These are phyloP conservation scores for Zymoseptoria pseudotritici DNA, from an alignment of 2,329 filamentous ascomycete species.

Conservation along the genomic window DNA sequence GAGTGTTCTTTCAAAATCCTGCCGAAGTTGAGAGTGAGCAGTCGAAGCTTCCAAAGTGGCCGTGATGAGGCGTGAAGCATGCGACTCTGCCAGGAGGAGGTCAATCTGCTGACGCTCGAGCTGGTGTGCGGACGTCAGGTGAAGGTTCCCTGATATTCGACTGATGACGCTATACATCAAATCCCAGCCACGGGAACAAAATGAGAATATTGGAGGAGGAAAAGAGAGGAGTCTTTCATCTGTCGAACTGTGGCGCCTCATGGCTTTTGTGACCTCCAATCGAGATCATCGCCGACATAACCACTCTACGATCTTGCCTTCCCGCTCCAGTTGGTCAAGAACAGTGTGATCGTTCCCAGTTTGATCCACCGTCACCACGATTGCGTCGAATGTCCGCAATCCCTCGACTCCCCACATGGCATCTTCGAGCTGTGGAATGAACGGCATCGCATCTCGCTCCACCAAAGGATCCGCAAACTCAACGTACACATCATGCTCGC, in stretches of 20 bases:
- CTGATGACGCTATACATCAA: neutral
- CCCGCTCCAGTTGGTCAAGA: neutral
- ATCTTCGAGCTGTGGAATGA: neutral
- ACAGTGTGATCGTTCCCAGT: neutral
- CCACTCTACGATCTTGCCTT: constrained; percentile 1
- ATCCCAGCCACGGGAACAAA: neutral
- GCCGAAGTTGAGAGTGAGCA: neutral
- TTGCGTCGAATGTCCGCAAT: constrained; percentile 1
- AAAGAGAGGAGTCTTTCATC: neutral
- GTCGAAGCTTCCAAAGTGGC: neutral
- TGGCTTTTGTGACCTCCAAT: neutral
- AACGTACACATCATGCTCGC: constrained; percentile 2
- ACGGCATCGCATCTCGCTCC: neutral
- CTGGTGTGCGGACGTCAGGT: neutral
- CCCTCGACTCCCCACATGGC: neutral
- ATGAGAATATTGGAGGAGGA: neutral
- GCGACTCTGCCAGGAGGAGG: neutral
- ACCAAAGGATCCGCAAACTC: constrained; percentile 6
- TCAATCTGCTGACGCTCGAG: neutral
- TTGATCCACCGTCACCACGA: constrained; percentile 4
- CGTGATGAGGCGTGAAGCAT: neutral
- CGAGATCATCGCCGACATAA: neutral
- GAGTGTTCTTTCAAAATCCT: constrained; percentile 52
- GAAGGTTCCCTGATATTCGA: neutral
- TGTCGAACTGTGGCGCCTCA: neutral